Evolutionary conservation across 192 early-diverging fungal species (phyloP).

Genomic region (Coemansia sp.): DNA sequence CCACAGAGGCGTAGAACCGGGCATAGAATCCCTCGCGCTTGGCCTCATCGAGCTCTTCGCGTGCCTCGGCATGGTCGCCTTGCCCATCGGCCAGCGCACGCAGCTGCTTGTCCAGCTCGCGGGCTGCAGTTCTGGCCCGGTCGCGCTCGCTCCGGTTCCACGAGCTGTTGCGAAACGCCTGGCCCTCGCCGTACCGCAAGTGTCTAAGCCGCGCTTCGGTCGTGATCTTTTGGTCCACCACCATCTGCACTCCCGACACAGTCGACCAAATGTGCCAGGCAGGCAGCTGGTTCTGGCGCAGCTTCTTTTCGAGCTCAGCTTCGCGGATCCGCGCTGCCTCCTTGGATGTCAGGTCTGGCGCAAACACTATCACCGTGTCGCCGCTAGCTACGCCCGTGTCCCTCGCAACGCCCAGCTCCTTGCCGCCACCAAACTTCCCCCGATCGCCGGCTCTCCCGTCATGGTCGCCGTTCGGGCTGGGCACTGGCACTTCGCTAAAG

Average conservation of each 20-base stretch:
- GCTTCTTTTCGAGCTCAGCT: constrained; percentile 62
- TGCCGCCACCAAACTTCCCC: constrained; percentile 46
- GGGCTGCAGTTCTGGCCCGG: constrained; percentile 15
- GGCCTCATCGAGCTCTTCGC: constrained; percentile 31
- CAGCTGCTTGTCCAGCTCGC: constrained; percentile 23
- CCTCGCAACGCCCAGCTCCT: constrained; percentile 62
- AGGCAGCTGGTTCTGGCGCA: constrained; percentile 73
- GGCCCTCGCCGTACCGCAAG: constrained; percentile 28
- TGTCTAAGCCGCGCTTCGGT: constrained; percentile 28
- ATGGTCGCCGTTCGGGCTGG: constrained; percentile 26
- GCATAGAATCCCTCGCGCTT: constrained; percentile 38
- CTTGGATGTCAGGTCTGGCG: constrained; percentile 61
- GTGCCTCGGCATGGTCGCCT: constrained; percentile 3
- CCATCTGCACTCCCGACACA: constrained; percentile 60
- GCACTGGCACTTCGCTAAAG: constrained; percentile 51
- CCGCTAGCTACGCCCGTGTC: constrained; percentile 62
- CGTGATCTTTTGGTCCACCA: constrained; percentile 33
- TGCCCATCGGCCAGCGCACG: constrained; percentile 9
- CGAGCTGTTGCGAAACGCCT: constrained; percentile 11
- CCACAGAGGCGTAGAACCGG: constrained; percentile 24
- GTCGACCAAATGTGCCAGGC: constrained; percentile 77
- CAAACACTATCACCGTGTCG: constrained; percentile 70
- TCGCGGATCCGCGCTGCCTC: constrained; percentile 64
- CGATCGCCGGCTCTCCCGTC: constrained; percentile 37
- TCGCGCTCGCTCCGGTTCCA: constrained; percentile 39